Evolutionary conservation across 2,329 filamentous ascomycete genomes (phyloP).

Genomic region (Diaporthe sp.): DNA sequence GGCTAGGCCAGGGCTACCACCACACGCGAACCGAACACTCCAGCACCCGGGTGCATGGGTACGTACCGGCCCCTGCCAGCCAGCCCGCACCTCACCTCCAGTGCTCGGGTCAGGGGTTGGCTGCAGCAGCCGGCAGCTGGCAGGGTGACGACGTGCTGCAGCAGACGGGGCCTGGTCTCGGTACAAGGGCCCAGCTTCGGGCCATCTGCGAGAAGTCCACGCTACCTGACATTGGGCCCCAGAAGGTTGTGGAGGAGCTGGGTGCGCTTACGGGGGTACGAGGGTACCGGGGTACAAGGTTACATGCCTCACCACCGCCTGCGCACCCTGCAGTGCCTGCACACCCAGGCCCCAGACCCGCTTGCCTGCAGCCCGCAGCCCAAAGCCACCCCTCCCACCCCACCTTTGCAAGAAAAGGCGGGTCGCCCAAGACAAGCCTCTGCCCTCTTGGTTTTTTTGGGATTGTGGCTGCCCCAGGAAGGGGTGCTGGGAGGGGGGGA

Average conservation of each 20-base stretch:
- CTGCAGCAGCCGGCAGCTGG: conserved; percentile 23
- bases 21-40: conserved; percentile 28
- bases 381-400: conserved; percentile 25
- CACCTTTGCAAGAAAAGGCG: conserved; percentile 12
- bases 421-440: conserved; percentile 25
- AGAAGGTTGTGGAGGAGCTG: conserved; percentile 6
- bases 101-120: conserved; percentile 26
- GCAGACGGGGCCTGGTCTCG: conserved; percentile 3
- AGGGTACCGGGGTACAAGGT: not conserved
- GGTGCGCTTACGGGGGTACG: not conserved
- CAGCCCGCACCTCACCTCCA: conserved; percentile 19
- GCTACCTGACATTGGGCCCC: conserved; percentile 14
- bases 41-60: conserved; percentile 6
- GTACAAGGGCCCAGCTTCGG: conserved; percentile 23
- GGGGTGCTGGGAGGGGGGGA: not conserved
- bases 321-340: conserved; percentile 1
- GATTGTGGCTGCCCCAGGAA: not conserved
- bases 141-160: conserved; percentile 24
- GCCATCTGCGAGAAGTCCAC: conserved; percentile 25
- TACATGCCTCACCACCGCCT: conserved; percentile 11
- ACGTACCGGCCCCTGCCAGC: conserved; percentile 9
- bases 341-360: conserved; percentile 23
- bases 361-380: conserved; percentile 18
- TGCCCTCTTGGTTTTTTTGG: conserved; percentile 17
- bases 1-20: not conserved